Base-by-base conservation (phyloP, 306 rosid species). In the Crotalaria pallida region DNA sequence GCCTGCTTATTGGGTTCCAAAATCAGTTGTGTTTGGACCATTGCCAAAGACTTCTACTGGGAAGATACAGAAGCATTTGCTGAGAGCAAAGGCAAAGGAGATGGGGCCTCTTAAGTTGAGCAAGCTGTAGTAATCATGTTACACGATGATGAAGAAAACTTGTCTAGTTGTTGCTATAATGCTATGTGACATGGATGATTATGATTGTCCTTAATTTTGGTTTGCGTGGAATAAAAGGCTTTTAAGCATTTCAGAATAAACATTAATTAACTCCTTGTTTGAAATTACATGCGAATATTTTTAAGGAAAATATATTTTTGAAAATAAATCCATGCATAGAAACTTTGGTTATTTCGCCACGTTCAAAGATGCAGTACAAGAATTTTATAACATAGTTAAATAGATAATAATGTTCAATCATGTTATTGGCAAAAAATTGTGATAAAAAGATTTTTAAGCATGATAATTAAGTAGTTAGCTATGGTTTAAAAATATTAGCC, bases 31-130 rank as follows among this genome's bases (percentile, higher is more conserved):
- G 0, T 83, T 91, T 63, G 97, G 92, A 45, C 82, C 84, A 0
- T 83, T 88, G 57, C 97, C 92, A 22, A 88, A 88, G 76, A 84
- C 96, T 0, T 90, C 96, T 13, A 88, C 92, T 1, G 89, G 97
- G 23, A 90, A 88, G 80, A 84, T 84, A 8, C 95, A 84, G 78
- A 90, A 90, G 75, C 90, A 90, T 76, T 64, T 86, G 77, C 86
- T 90, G 75, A 83, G 96, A 71, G 77, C 86, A 57, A 79, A 80
- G 73, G 87, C 87, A 4, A 78, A 83, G 79, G 82, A 79, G 31
- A 53, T 90, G 92, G 89, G 92, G 8, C 86, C 90, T 29, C 45
- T 81, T 31, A 71, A 53, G 67, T 38, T 23, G 47, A 90, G 63
- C 53, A 69, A 45, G 61, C 11, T 63, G 17, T 44, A 27, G 7